Base-by-base conservation (phyloP, 208 protist species). In the Crithidia expoeki region DNA sequence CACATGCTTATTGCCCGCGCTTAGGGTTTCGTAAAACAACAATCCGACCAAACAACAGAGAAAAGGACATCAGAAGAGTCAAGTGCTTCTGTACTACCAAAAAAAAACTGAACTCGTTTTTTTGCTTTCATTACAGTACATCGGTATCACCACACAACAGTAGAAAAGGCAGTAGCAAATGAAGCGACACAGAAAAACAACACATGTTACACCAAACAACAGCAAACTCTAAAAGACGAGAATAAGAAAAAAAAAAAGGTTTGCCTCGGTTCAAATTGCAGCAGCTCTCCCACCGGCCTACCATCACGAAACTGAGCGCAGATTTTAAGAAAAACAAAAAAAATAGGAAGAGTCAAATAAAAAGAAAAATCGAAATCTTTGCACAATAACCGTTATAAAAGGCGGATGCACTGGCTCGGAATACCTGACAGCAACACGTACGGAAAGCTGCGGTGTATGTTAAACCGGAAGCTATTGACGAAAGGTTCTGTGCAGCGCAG, bases 221-320 rank as follows among this genome's bases (percentile, higher is more conserved):
- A 49, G 7, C 11, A 51, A 21, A 53, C 21, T 10, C 55, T 19
- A 38, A 33, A 42, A 36, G 4, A 28, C 38, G 27, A 16, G 51
- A n/a, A 55, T 49, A 60, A 60, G 66, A 59, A 38, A 62, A 58
- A 55, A 49, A 59, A 57, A 3, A 57, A 4, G 25, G 17, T 44
- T 10, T 23, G 36, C 36, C 5, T 40, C 9, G 36, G 12, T 12
- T 40, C 36, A 12, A 12, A 40, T 44, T 5, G 28, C 19, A 59
- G 17, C 28, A 44, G 21, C 28, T 64, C 12, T 47, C 14, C 21
- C 34, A 33, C 7, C 49, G 4, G 33, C 4, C 23, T 21, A 53
- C 32, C 61, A 10, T 28, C 36, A 62, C 19, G 57, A 19, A 40
- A 34, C 12, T 12, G 36, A 49, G 36, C 28, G 16, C 23, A 55